A percentile compares a stretch with the other conserved stretches of the same genome.
Evolutionary conservation across 2,329 filamentous ascomycete species (phyloP).

Genomic region (Trichoderma asperellum): DNA sequence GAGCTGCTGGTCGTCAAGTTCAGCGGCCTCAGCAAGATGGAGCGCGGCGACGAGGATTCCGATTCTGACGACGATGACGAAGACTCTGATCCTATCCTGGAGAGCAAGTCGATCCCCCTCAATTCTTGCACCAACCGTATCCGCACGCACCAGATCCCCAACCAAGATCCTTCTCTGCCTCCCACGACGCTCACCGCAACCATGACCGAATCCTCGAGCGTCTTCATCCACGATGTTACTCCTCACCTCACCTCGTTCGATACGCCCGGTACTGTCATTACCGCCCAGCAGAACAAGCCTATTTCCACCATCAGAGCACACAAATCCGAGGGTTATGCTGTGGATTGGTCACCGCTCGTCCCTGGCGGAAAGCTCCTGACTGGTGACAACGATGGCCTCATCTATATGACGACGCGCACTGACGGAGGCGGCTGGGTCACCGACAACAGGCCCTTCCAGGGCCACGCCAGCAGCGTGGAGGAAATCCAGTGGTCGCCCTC

Average conservation of each 20-base stretch:
- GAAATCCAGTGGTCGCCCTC: conserved; percentile 96
- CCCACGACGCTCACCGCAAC: conserved; percentile 83
- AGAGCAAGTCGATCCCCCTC: conserved; percentile 86
- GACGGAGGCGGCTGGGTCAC: conserved; percentile 90
- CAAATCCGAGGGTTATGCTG: conserved; percentile 89
- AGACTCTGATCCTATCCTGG: conserved; percentile 83
- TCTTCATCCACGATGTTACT: conserved; percentile 93
- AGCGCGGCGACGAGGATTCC: conserved; percentile 67
- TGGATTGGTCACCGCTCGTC: conserved; percentile 89
- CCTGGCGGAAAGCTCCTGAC: conserved; percentile 85
- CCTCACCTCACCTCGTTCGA: conserved; percentile 89
- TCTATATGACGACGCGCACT: conserved; percentile 84
- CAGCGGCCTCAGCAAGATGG: conserved; percentile 87
- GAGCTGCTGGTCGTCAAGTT: conserved; percentile 96
- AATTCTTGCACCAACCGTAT: conserved; percentile 91
- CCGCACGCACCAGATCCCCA: conserved; percentile 79
- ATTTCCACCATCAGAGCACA: conserved; percentile 86
- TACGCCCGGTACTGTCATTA: conserved; percentile 78
- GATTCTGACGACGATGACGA: conserved; percentile 76
- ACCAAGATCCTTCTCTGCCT: conserved; percentile 69
- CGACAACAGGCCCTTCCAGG: conserved; percentile 79
- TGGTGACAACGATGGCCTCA: conserved; percentile 86
- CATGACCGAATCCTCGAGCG: conserved; percentile 87
- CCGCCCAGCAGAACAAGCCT: conserved; percentile 84
- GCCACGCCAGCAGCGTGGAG: conserved; percentile 85